Conservation (phyloP, 768 basidiomycete species). For the Suillus subalutaceus region DNA sequence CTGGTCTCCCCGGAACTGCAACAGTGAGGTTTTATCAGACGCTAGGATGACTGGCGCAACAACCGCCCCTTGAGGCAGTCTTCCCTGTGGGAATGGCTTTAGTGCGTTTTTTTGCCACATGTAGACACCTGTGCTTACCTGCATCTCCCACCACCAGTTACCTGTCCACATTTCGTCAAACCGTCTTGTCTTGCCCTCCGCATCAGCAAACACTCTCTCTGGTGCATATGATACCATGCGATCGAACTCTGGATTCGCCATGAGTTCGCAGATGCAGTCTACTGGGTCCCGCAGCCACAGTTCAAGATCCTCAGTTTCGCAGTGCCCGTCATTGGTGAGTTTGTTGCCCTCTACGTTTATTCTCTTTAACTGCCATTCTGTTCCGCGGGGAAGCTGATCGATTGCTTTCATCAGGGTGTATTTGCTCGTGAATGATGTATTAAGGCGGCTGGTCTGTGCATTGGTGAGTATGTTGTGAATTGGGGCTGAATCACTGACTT, state of each 20-base stretch:
- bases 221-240: conserved; percentile 35
- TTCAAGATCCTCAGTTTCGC: conserved; percentile 19
- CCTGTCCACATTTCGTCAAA: conserved; percentile 42
- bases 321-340: conserved; percentile 8
- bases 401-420: no score
- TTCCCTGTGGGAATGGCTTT: no score
- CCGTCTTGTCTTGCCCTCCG: conserved; percentile 20
- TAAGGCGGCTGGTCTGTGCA: no score
- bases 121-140: conserved; percentile 29
- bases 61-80: no score
- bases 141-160: conserved; percentile 39
- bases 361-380: neutral
- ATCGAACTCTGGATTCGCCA: conserved; percentile 29
- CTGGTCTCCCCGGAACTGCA: no score
- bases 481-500: no score
- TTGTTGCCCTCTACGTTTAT: no score
- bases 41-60: no score
- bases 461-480: no score
- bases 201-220: conserved; percentile 24
- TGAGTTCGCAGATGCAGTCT: conserved; percentile 30
- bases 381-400: neutral
- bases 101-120: neutral
- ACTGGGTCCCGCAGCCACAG: conserved; percentile 28
- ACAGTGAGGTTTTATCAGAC: no score
- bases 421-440: no score